These are phyloP conservation scores for Citrus glauca DNA, from an alignment of 345 rosid species.

Conservation along the genomic window DNA sequence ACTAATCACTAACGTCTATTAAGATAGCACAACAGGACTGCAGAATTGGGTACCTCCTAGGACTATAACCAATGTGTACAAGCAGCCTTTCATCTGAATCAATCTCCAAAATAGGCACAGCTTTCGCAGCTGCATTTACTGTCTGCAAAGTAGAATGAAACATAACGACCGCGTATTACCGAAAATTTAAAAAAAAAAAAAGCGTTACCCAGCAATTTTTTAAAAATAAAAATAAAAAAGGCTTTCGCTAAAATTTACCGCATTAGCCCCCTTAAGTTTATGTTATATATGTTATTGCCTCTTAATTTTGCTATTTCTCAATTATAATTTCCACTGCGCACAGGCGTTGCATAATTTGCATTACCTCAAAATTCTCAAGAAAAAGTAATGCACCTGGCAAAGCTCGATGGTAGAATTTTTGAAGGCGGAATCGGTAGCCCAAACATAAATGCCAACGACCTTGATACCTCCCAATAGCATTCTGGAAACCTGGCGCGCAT, in stretches of 20 bases:
- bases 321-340: no score
- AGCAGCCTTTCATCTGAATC: slow-evolving; percentile 58
- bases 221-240: no score
- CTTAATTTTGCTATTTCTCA: neutral
- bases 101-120: slow-evolving; percentile 46
- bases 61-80: slow-evolving; percentile 81
- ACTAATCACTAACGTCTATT: neutral
- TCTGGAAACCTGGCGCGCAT: slow-evolving; percentile 91
- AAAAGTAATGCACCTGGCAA: slow-evolving; percentile 48
- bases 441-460: slow-evolving; percentile 81
- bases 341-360: no score
- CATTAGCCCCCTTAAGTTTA: neutral
- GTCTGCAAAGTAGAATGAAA: slow-evolving; percentile 38
- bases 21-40: neutral
- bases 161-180: neutral
- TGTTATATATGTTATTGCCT: no score
- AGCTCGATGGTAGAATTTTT: slow-evolving; percentile 76
- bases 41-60: slow-evolving; percentile 57
- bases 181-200: no score
- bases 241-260: neutral
- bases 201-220: neutral
- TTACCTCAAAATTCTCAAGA: no score
- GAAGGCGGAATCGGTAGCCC: slow-evolving; percentile 73
- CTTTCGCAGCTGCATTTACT: slow-evolving; percentile 66
- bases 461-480: slow-evolving; percentile 87